Percentiles rank a stretch among this genome's conserved stretches.
These are phyloP conservation scores for Fimicolochytrium jonesii DNA, from an alignment of 192 early-diverging fungal species.

Conservation along the genomic window DNA sequence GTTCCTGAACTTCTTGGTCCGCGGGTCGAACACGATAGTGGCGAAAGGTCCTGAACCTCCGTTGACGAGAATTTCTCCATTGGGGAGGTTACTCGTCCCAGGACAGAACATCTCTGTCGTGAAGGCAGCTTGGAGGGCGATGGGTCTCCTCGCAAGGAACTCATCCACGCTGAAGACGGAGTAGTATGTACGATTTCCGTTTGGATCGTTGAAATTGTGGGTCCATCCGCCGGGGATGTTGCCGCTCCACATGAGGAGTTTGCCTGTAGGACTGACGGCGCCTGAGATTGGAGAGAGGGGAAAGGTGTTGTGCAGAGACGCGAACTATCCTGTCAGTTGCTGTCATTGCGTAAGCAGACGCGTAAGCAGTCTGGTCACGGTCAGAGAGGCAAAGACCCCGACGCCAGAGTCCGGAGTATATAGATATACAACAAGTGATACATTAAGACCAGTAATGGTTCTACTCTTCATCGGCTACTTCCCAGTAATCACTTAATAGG, in stretches of 20 bases:
- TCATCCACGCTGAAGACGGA: not conserved
- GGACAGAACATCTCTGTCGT: slow-evolving; percentile 8
- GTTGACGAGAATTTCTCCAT: not conserved
- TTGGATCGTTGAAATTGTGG: too few species aligned
- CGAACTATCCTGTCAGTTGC: too few species aligned
- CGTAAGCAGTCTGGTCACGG: too few species aligned
- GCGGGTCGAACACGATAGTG: not conserved
- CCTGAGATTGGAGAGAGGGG: slow-evolving; percentile 9
- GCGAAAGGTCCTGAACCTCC: not conserved
- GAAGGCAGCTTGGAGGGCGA: not conserved
- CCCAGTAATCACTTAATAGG: too few species aligned
- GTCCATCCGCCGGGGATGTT: not conserved
- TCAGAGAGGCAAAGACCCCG: too few species aligned
- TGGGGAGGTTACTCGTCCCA: not conserved
- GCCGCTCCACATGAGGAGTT: slow-evolving; percentile 1
- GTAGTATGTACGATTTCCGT: not conserved
- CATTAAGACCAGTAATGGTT: too few species aligned
- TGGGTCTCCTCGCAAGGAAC: not conserved
- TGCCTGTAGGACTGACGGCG: not conserved
- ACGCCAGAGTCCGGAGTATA: too few species aligned
- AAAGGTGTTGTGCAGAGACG: too few species aligned
- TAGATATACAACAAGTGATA: too few species aligned
- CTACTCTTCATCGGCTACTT: too few species aligned
- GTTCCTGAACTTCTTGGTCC: not conserved
- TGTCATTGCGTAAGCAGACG: too few species aligned